phyloP scores from a whole-genome alignment of 495 filamentous ascomycete genomes.

The Aspergillus sparsus region DNA sequence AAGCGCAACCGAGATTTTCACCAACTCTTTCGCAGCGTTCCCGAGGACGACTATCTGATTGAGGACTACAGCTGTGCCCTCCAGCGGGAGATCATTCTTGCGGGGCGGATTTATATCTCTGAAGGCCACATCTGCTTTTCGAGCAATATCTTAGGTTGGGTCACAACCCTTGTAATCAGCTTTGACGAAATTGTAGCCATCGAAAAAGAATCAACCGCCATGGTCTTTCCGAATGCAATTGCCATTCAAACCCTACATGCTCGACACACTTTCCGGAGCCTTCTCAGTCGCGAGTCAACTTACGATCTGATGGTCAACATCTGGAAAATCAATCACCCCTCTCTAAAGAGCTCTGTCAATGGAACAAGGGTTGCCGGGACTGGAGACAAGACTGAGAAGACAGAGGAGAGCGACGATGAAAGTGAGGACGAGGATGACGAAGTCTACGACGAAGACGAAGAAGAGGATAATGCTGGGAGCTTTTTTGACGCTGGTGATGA shows the following conservation, averaged over 20 bases:
- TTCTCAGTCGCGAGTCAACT: conserved; percentile 90
- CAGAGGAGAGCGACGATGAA: conserved; percentile 62
- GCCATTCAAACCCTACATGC: conserved; percentile 95
- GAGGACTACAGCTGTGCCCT: conserved; percentile 98
- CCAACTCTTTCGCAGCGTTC: conserved; percentile 88
- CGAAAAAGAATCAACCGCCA: conserved; percentile 93
- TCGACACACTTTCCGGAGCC: conserved; percentile 91
- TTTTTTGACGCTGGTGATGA: conserved; percentile 61
- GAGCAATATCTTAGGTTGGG: conserved; percentile 98
- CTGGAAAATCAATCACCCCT: conserved; percentile 95
- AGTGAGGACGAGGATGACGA: conserved; percentile 71
- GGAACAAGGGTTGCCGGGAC: conserved; percentile 81
- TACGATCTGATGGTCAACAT: conserved; percentile 97
- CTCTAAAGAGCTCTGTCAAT: conserved; percentile 82
- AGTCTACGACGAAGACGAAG: conserved; percentile 75
- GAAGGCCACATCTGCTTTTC: conserved; percentile 98
- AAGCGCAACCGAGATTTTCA: conserved; percentile 97
- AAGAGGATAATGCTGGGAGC: conserved; percentile 57
- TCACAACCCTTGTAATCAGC: conserved; percentile 93
- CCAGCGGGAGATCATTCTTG: conserved; percentile 92
- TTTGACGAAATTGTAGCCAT: conserved; percentile 97
- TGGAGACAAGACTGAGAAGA: conserved; percentile 86
- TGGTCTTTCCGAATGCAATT: conserved; percentile 96
- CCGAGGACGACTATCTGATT: conserved; percentile 96
- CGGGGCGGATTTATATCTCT: conserved; percentile 92